These are phyloP conservation scores for Pleurotus platypus DNA, from an alignment of 768 basidiomycete species.

Conservation along the genomic window DNA sequence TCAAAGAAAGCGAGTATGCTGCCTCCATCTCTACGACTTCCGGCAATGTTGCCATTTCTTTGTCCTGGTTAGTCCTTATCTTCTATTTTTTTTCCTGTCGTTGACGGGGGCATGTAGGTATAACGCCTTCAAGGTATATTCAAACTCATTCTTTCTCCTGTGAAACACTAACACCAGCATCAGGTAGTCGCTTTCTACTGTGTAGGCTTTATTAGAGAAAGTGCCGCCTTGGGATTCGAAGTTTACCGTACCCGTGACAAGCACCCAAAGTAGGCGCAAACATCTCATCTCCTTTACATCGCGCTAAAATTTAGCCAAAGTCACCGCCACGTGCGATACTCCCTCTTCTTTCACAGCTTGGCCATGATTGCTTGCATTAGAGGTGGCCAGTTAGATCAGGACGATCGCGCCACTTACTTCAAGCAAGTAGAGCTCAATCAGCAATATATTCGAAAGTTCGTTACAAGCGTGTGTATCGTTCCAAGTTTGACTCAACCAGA, in stretches of 20 bases:
- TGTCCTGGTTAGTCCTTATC: slow-evolving; percentile 50
- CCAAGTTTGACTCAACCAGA: background rate
- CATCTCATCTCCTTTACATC: background rate
- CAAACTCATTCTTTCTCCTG: background rate
- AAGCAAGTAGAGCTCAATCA: slow-evolving; percentile 61
- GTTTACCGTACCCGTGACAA: slow-evolving; percentile 54
- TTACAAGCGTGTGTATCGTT: background rate
- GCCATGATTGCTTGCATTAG: slow-evolving; percentile 62
- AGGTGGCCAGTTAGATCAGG: slow-evolving; percentile 32
- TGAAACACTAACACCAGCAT: background rate
- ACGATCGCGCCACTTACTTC: slow-evolving; percentile 38
- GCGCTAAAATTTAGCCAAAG: slow-evolving; percentile 23
- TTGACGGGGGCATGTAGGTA: slow-evolving; percentile 38
- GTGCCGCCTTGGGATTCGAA: slow-evolving; percentile 59
- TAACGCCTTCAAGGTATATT: slow-evolving; percentile 56
- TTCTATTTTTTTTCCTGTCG: background rate
- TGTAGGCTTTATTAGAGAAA: slow-evolving; percentile 54
- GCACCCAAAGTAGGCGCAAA: slow-evolving; percentile 65
- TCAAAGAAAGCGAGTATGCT: slow-evolving; percentile 53
- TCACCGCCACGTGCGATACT: slow-evolving; percentile 67
- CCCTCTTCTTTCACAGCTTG: slow-evolving; percentile 67
- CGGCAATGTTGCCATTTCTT: slow-evolving; percentile 45
- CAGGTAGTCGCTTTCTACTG: slow-evolving; percentile 65
- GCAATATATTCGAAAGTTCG: slow-evolving; percentile 54
- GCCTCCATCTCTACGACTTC: slow-evolving; percentile 37